A percentile compares a stretch with the other conserved stretches of the same genome.
Evolutionary conservation across 1,284 basidiomycete species (phyloP).

Genomic region (Vanrija humicola): DNA sequence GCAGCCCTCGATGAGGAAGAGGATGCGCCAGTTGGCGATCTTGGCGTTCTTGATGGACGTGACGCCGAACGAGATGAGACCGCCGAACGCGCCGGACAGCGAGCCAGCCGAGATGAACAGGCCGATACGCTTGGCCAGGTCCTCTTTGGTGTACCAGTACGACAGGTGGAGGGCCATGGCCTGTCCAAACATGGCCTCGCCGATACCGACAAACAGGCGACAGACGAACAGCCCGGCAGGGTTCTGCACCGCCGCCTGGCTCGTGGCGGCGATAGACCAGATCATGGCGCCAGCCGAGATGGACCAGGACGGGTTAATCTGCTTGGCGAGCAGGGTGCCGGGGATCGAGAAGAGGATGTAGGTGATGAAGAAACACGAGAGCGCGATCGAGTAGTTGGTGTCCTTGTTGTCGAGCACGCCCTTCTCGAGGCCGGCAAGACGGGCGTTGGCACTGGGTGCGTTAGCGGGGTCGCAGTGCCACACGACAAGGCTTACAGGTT

Average conservation of each 20-base stretch:
- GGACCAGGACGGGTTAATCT: conserved; percentile 42
- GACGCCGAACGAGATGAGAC: conserved; percentile 46
- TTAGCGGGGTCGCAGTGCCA: background rate
- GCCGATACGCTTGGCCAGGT: conserved; percentile 50
- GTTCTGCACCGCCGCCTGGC: conserved; percentile 43
- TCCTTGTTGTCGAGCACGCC: conserved; percentile 37
- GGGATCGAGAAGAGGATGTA: conserved; percentile 47
- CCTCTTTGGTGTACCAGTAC: conserved; percentile 48
- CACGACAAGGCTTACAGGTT: conserved; percentile 28
- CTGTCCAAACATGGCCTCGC: conserved; percentile 46
- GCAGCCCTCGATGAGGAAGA: conserved; percentile 58
- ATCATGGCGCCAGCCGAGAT: conserved; percentile 48
- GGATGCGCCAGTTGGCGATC: conserved; percentile 39
- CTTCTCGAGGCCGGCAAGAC: conserved; percentile 43
- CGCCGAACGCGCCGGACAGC: conserved; percentile 45
- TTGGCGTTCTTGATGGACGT: conserved; percentile 31
- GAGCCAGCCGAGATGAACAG: conserved; percentile 51
- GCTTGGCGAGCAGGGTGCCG: conserved; percentile 42
- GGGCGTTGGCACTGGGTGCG: conserved; percentile 35
- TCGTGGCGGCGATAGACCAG: conserved; percentile 50
- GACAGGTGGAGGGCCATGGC: conserved; percentile 39
- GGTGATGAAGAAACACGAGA: conserved; percentile 48
- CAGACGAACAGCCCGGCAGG: conserved; percentile 45
- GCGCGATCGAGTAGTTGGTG: conserved; percentile 47
- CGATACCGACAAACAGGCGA: conserved; percentile 49